These are phyloP conservation scores for Coemansia reversa DNA, from an alignment of 192 early-diverging fungal species.

Conservation along the genomic window DNA sequence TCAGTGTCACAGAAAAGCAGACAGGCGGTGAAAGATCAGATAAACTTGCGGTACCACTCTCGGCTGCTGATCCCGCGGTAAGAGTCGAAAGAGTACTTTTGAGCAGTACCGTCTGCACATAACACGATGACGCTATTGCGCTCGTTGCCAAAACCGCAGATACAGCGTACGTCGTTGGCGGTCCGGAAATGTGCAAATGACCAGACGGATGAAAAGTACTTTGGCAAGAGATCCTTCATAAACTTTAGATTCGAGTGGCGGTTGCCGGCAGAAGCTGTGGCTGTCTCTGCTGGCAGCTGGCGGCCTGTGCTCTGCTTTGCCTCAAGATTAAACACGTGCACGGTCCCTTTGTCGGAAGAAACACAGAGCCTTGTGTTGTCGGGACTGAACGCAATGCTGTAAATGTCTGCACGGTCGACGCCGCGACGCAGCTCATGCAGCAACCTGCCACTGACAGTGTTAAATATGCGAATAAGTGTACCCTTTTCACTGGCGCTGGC, in stretches of 20 bases:
- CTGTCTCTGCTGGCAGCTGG: conserved; percentile 18
- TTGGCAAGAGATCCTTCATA: conserved; percentile 82
- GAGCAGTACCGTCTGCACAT: conserved; percentile 85
- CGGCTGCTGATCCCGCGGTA: conserved; percentile 51
- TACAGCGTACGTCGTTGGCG: conserved; percentile 73
- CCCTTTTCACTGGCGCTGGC: conserved; percentile 88
- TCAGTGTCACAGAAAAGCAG: not conserved
- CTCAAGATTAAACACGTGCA: conserved; percentile 90
- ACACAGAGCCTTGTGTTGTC: conserved; percentile 78
- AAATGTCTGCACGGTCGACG: conserved; percentile 84
- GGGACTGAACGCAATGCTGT: conserved; percentile 82
- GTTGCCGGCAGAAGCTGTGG: conserved; percentile 46
- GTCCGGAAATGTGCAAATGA: conserved; percentile 87
- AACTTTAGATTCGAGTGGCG: conserved; percentile 62
- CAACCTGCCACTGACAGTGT: conserved; percentile 68
- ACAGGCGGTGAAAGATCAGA: conserved; percentile 12
- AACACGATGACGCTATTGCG: conserved; percentile 77
- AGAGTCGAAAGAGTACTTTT: conserved; percentile 81
- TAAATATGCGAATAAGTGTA: conserved; percentile 88
- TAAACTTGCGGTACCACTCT: conserved; percentile 57
- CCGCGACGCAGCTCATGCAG: conserved; percentile 86
- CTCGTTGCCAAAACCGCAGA: conserved; percentile 78
- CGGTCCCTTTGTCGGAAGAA: conserved; percentile 88
- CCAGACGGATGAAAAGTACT: conserved; percentile 95
- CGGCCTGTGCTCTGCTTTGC: conserved; percentile 28